phyloP scores from a whole-genome alignment of 768 basidiomycete genomes.

The Kwoniella sp. region DNA sequence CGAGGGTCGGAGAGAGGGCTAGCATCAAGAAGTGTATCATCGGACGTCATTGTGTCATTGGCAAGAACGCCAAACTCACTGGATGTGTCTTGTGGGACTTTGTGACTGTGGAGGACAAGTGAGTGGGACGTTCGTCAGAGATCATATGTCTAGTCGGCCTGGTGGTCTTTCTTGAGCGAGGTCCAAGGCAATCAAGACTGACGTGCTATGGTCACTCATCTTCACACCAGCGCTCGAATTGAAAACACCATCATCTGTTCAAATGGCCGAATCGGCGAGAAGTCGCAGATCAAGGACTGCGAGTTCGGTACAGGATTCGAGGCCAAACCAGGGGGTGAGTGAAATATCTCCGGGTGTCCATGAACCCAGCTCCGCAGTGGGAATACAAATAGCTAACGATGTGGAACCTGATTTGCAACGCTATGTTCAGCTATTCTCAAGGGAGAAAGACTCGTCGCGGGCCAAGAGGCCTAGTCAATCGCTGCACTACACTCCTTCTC shows the following conservation, averaged over 20 bases:
- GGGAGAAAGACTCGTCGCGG: conserved; percentile 45
- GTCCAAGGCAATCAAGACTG: conserved; percentile 3
- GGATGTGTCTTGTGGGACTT: conserved; percentile 87
- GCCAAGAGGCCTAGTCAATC: conserved; percentile 29
- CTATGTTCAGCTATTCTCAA: conserved; percentile 35
- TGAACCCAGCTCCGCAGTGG: neutral
- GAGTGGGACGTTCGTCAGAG: conserved; percentile 38
- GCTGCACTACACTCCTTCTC: neutral
- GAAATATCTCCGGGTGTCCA: neutral
- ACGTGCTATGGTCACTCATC: conserved; percentile 1
- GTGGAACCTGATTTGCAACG: neutral
- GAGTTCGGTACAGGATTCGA: conserved; percentile 57
- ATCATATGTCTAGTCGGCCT: neutral
- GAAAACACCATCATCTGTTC: conserved; percentile 57
- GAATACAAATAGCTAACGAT: neutral
- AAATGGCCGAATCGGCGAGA: conserved; percentile 54
- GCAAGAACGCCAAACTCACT: conserved; percentile 77
- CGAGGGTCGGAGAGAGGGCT: conserved; percentile 76
- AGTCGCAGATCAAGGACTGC: conserved; percentile 55
- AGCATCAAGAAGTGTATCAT: conserved; percentile 78
- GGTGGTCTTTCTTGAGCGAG: neutral
- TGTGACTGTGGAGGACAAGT: conserved; percentile 86
- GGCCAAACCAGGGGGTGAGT: conserved; percentile 51
- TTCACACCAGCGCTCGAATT: conserved; percentile 47
- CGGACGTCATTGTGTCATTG: conserved; percentile 80